A percentile compares a stretch with the other conserved stretches of the same genome.
Conservation (phyloP, 225 moss, liverwort and hornwort species). For the Polytrichum commune region DNA sequence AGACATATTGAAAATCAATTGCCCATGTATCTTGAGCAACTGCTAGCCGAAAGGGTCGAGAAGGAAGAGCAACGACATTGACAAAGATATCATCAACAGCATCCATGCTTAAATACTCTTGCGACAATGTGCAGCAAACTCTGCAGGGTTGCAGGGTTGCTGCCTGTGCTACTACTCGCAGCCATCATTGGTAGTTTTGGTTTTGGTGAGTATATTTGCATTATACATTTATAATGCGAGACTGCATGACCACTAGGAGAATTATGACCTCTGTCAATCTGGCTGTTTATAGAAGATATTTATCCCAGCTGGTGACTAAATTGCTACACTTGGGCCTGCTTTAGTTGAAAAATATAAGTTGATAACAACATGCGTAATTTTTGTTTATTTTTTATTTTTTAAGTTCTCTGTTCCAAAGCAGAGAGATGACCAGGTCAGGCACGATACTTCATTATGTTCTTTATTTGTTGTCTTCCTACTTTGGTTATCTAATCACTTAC, state of each 20-base stretch:
- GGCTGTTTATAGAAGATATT: not conserved
- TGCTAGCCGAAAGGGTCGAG: too few relatives aligned
- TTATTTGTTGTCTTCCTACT: too few relatives aligned
- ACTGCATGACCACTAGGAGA: not conserved
- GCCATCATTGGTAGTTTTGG: conserved; percentile 27
- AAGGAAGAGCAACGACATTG: too few relatives aligned
- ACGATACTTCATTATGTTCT: too few relatives aligned
- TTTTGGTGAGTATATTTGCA: conserved; percentile 30
- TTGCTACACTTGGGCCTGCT: not conserved
- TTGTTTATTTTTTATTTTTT: too few relatives aligned
- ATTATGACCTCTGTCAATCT: not conserved
- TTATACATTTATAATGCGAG: not conserved
- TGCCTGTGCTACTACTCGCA: conserved; percentile 31
- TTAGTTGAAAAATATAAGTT: not conserved
- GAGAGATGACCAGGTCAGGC: too few relatives aligned
- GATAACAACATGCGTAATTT: too few relatives aligned
- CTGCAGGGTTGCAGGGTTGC: conserved; percentile 54
- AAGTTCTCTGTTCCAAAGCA: too few relatives aligned
- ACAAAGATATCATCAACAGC: conserved; percentile 18
- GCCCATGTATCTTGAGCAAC: too few relatives aligned
- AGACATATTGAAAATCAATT: too few relatives aligned
- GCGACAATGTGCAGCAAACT: conserved; percentile 50
- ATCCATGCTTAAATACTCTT: conserved; percentile 41
- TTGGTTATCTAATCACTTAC: not conserved
- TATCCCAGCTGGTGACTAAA: too few relatives aligned